Base-by-base conservation (phyloP, 2,329 filamentous ascomycete species). In the Neonectria sp. region DNA sequence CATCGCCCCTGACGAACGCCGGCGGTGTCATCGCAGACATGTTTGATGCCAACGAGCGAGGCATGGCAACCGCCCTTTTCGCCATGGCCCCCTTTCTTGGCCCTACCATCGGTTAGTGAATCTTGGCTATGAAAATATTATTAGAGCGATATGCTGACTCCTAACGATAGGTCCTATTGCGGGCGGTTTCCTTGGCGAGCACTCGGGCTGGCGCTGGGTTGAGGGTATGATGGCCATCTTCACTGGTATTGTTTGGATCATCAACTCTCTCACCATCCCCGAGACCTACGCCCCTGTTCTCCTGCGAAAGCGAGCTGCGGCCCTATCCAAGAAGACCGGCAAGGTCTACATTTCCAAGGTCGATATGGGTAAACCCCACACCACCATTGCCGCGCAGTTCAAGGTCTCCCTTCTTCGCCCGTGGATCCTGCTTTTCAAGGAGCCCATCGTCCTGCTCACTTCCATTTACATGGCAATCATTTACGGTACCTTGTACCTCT, bases 11-110 rank as follows among this genome's bases (percentile, higher is more conserved):
- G 67, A 90, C 89, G 8, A 91, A 91, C 71, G 86, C 87, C 1
- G 89, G 89, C 3, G 90, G 89, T 71, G 85, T 90, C 29, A 88
- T 92, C 71, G 90, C 89, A 46, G 90, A 92, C 75, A 87, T 91
- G 79, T 91, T 90, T 73, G 75, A 82, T 8, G 85, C 86, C 3
- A 78, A 81, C 0, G 80, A 90, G 68, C 82, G 90, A 68, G 89
- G 89, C 52, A 78, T 86, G 35, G 90, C 90, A 3, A 86, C 89
- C 72, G 84, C 85, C 11, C 74, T 91, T 35, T 92, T 92, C 71
- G 86, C 89, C 0, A 84, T 89, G 53, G 90, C 89, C 11, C 90
- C 90, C 0, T 91, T 91, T 77, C 81, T 92, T 67, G 90, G 90
- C 2, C 88, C 90, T 3, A 87, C 79, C 82, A 27, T 86, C 82